Evolutionary conservation across 2,329 filamentous ascomycete species (phyloP), one percentile per base, ranked within the genome.

Genomic region (Exophiala phaeomuriformis): DNA sequence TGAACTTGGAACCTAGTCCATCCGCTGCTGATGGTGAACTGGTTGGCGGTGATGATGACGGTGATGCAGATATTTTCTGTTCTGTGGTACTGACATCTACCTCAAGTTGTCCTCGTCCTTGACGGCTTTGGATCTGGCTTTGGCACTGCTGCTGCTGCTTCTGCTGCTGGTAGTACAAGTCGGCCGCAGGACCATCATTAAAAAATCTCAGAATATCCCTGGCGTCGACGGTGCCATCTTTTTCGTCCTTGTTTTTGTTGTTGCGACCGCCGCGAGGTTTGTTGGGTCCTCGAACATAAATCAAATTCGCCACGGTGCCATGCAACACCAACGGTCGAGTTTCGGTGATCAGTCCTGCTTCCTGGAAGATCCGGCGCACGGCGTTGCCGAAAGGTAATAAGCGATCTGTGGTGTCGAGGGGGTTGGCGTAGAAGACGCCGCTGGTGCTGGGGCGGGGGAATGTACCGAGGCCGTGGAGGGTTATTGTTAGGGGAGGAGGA

Each of bases 271-370:
- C 28, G 19, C 19, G 19, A 19, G 19, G 19, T 19, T 19, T 19
- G 1, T 19, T 36, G 5, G 37, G 3, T n/a, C 40, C 28, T 33
- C 55, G 56, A 35, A 68, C 82, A 66, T 95, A 94, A 9, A 90
- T 80, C 0, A 90, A 94, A 68, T 96, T 95, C 47, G 93, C 71
- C 3, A 96, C 72, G 0, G 91, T 96, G 12, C 88, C 89, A 66
- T 96, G 91, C 48, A 96, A 70, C 19, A 87, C 77, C 57, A 96
- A 68, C 4, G 81, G 78, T 51, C 88, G 73, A 8, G 72, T 52
- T 36, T 64, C 61, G 1, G 54, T 55, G 46, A 58, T 62, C n/a
- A 75, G 71, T 0, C 71, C 71, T 4, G 69, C 72, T n/a, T 71
- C 66, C 0, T 69, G 62, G 55, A 76, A 76, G 35, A 65, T 66